Evolutionary conservation across 495 filamentous ascomycete species (phyloP).

Genomic region (Penicillium argentinense): DNA sequence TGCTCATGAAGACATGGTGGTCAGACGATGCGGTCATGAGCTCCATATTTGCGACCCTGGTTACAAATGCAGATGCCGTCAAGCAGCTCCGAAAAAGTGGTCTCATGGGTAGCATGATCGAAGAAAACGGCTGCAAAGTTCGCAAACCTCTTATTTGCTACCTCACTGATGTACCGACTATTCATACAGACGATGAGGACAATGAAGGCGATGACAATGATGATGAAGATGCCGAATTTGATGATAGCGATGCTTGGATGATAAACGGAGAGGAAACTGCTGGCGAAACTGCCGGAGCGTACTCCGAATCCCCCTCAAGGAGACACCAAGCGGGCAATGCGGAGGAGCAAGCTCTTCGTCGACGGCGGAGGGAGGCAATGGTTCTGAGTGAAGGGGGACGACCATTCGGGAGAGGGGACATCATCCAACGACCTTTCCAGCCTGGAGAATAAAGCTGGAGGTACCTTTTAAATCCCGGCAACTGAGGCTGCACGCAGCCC

Average conservation of each 20-base stretch:
- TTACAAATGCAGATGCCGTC: slow-evolving; percentile 30
- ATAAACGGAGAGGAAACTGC: slow-evolving; percentile 48
- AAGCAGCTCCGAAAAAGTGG: slow-evolving; percentile 47
- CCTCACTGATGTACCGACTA: no score
- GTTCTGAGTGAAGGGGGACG: slow-evolving; percentile 52
- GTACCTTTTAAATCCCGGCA: no score
- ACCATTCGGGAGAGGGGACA: slow-evolving; percentile 49
- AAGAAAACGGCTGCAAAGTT: slow-evolving; percentile 46
- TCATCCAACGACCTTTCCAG: slow-evolving; percentile 46
- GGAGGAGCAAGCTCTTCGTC: slow-evolving; percentile 50
- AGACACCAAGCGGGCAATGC: slow-evolving; percentile 44
- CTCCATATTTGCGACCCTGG: slow-evolving; percentile 38
- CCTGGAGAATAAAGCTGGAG: background rate
- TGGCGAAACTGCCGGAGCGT: slow-evolving; percentile 43
- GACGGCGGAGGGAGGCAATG: slow-evolving; percentile 55
- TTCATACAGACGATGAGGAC: slow-evolving; percentile 50
- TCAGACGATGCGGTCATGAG: slow-evolving; percentile 47
- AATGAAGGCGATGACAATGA: slow-evolving; percentile 46
- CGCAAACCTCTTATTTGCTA: no score
- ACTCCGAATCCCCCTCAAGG: slow-evolving; percentile 26
- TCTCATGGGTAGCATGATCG: slow-evolving; percentile 43
- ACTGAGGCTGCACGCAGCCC: no score
- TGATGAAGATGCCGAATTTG: slow-evolving; percentile 49
- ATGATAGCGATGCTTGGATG: slow-evolving; percentile 53
- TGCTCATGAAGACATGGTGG: slow-evolving; percentile 50